Base-by-base conservation (phyloP, 768 basidiomycete species). In the Rhizopogon sp. region DNA sequence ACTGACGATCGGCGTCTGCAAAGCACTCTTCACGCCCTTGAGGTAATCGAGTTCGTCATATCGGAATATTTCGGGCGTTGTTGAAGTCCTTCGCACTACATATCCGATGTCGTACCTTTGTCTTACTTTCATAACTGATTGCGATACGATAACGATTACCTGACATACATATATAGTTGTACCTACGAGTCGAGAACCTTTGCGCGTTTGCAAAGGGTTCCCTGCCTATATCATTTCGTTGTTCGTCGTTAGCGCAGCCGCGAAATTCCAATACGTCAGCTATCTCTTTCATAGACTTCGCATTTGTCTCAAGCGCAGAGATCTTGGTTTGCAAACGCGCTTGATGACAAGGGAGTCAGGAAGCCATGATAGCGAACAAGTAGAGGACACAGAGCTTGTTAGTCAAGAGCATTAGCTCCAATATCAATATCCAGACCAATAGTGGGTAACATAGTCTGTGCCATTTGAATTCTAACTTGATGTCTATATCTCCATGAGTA, bases 251-350 rank as follows among this genome's bases (percentile, higher is more conserved):
- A n/a, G n/a, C n/a, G n/a, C n/a, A n/a, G n/a, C n/a, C n/a, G n/a
- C n/a, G n/a, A n/a, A n/a, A n/a, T n/a, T n/a, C n/a, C n/a, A n/a
- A n/a, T n/a, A n/a, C 95, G 62, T 98, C 95, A 14, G 88, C 84
- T 51, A 99, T 85, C 74, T 98, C 97, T 68, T 94, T 92, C 39
- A 94, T 3, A 99, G 78, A 66, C 98, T 98, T 40, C 94, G 84
- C 94, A 98, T 98, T 71, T 0, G 93, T 95, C 73, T 99, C 97
- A n/a, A 99, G 82, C 0, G 89, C 90, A 6, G 93, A 97, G 0
- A 98, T 99, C 97, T 69, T 98, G 95, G 73, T 97, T 98, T 9
- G 97, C 97, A 69, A 98, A 98, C 25, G 97, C 97, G 63, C 94
- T 97, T 65, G 1, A 56, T 54, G 39, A 5, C 44, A 20, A 53